These are phyloP conservation scores for Jatropha podagrica DNA, from an alignment of 441 rosid species.

Conservation along the genomic window DNA sequence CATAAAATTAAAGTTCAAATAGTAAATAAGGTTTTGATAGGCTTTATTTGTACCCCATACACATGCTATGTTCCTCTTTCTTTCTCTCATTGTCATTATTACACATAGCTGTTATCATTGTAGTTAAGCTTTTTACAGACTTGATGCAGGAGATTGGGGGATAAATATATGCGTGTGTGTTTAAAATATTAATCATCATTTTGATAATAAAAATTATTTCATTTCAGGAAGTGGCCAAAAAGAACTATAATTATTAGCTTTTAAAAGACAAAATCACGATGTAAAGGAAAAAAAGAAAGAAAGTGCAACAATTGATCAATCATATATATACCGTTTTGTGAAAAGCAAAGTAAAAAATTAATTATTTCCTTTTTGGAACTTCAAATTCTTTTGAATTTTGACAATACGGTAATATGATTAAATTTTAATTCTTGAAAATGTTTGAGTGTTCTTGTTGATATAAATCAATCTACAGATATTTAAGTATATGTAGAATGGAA, in stretches of 20 bases:
- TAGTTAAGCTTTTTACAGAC: slow-evolving; percentile 32
- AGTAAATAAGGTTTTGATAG: neutral
- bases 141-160: slow-evolving; percentile 31
- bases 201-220: slow-evolving; percentile 14
- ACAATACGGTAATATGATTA: too few relatives aligned
- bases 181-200: slow-evolving; percentile 23
- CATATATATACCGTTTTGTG: slow-evolving; percentile 14
- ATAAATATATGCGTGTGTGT: neutral
- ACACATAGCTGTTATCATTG: slow-evolving; percentile 35
- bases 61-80: slow-evolving; percentile 23
- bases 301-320: slow-evolving; percentile 39
- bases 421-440: neutral
- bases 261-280: slow-evolving; percentile 33
- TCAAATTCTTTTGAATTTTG: too few relatives aligned
- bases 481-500: neutral
- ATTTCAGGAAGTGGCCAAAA: slow-evolving; percentile 32
- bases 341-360: neutral
- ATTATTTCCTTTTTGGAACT: too few relatives aligned
- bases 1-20: neutral
- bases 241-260: slow-evolving; percentile 42
- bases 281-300: slow-evolving; percentile 6
- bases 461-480: neutral
- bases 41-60: slow-evolving; percentile 28
- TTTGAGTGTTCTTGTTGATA: neutral
- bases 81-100: slow-evolving; percentile 32